Evolutionary conservation across 1,284 basidiomycete species (phyloP).

Genomic region (Athelia sp.): DNA sequence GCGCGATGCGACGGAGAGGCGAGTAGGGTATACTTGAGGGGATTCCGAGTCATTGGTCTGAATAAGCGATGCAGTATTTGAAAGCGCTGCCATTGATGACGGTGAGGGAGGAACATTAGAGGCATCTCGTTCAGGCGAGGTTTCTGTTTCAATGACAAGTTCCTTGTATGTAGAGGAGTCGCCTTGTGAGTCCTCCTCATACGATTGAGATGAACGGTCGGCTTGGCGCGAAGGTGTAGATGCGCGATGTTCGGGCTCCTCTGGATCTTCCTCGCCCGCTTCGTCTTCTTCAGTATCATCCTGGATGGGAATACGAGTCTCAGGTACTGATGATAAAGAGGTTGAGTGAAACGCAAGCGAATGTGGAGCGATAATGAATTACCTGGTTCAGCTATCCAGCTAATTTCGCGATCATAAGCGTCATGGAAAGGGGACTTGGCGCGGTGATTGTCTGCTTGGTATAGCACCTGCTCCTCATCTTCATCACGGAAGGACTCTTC

Average conservation of each 20-base stretch:
- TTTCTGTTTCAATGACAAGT: slow-evolving; percentile 56
- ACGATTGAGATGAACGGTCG: slow-evolving; percentile 31
- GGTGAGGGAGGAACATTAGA: slow-evolving; percentile 45
- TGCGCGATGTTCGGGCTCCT: slow-evolving; percentile 32
- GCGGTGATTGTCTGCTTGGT: slow-evolving; percentile 42
- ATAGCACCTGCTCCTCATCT: slow-evolving; percentile 56
- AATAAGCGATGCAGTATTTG: slow-evolving; percentile 33
- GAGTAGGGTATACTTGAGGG: slow-evolving; percentile 47
- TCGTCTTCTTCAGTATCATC: slow-evolving; percentile 55
- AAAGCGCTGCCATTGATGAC: slow-evolving; percentile 40
- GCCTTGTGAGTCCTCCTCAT: slow-evolving; percentile 31
- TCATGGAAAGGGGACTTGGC: slow-evolving; percentile 40
- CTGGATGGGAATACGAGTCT: slow-evolving; percentile 56
- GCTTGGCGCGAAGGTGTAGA: slow-evolving; percentile 35
- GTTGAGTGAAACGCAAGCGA: background rate
- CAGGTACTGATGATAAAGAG: slow-evolving; percentile 34
- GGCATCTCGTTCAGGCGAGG: slow-evolving; percentile 42
- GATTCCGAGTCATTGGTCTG: slow-evolving; percentile 45
- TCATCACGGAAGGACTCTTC: slow-evolving; percentile 51
- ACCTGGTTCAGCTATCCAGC: slow-evolving; percentile 73
- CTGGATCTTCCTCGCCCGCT: slow-evolving; percentile 33
- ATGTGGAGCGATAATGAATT: slow-evolving; percentile 10
- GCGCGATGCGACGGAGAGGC: slow-evolving; percentile 57
- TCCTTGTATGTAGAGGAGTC: slow-evolving; percentile 52
- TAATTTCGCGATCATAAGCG: slow-evolving; percentile 59